Percentiles rank a stretch among this genome's conserved stretches.
These are phyloP conservation scores for Stentor roeselii DNA, from an alignment of 73 alveolate genomes.

Conservation along the genomic window DNA sequence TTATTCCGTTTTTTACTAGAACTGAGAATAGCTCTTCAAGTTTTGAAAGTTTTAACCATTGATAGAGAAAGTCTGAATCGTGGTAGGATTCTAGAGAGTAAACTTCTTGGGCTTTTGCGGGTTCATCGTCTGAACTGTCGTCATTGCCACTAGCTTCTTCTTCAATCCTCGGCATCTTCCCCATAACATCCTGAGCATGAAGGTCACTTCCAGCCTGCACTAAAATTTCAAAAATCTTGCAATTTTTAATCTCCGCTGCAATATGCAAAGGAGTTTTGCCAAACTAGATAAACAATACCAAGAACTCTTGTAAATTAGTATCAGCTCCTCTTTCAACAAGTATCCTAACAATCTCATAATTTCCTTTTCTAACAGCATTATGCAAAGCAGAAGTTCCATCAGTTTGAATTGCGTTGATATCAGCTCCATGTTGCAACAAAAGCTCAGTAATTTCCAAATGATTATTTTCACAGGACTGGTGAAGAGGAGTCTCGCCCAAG, in stretches of 20 bases:
- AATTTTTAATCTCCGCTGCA: not conserved
- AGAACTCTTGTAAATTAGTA: not conserved
- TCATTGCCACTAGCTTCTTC: not conserved
- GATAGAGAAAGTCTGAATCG: not conserved
- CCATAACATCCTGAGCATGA: not conserved
- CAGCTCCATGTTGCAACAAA: constrained; percentile 3
- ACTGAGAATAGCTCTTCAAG: not conserved
- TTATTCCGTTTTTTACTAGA: not conserved
- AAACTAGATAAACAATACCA: not conserved
- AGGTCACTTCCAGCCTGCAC: not conserved
- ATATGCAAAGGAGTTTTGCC: constrained; percentile 9
- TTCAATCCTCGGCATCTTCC: not conserved
- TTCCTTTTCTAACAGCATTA: constrained; percentile 1
- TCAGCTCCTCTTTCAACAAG: not conserved
- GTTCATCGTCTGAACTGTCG: not conserved
- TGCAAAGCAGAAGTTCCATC: constrained; percentile 27
- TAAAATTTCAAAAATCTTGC: not conserved
- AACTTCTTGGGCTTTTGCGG: not conserved
- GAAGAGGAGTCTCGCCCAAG: constrained; percentile 30
- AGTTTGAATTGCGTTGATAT: not conserved
- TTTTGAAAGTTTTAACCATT: not conserved
- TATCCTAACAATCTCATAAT: not conserved
- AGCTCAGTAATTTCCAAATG: not conserved
- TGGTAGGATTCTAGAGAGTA: not conserved
- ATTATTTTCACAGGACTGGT: constrained; percentile 11